Conservation (phyloP, 139 green algal species). For the Gonium pectorale region DNA sequence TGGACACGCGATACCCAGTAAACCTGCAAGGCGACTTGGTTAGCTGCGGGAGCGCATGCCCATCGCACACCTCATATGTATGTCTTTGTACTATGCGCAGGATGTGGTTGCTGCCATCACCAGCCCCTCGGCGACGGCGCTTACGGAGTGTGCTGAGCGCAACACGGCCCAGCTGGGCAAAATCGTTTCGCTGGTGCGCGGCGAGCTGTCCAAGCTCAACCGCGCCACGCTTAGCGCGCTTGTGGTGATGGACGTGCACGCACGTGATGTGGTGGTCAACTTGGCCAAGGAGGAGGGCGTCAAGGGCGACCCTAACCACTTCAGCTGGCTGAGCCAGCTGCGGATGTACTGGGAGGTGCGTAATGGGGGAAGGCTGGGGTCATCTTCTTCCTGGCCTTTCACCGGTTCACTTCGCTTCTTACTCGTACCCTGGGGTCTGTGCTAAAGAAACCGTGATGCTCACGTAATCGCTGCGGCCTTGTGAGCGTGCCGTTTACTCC, state of each 20-base stretch:
- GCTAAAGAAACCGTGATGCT: too few relatives aligned
- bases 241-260: conserved; percentile 89
- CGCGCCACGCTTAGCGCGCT: conserved; percentile 77
- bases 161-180: conserved; percentile 62
- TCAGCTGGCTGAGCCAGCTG: conserved; percentile 83
- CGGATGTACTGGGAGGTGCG: conserved; percentile 83
- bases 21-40: too few relatives aligned
- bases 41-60: too few relatives aligned
- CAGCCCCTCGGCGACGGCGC: conserved; percentile 7
- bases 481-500: too few relatives aligned
- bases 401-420: too few relatives aligned
- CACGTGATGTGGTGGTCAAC: conserved; percentile 70
- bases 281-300: conserved; percentile 63
- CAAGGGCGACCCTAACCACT: conserved; percentile 65
- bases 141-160: conserved; percentile 42
- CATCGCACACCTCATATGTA: too few relatives aligned
- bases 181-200: conserved; percentile 70
- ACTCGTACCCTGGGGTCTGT: too few relatives aligned
- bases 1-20: too few relatives aligned
- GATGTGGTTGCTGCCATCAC: conserved; percentile 45
- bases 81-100: not conserved
- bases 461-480: too few relatives aligned
- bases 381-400: too few relatives aligned
- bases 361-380: not conserved
- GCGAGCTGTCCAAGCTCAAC: conserved; percentile 71